Evolutionary conservation across 1,139 yeast species (phyloP), one percentile per base, ranked within the genome.

Genomic region (Spathaspora sp.): DNA sequence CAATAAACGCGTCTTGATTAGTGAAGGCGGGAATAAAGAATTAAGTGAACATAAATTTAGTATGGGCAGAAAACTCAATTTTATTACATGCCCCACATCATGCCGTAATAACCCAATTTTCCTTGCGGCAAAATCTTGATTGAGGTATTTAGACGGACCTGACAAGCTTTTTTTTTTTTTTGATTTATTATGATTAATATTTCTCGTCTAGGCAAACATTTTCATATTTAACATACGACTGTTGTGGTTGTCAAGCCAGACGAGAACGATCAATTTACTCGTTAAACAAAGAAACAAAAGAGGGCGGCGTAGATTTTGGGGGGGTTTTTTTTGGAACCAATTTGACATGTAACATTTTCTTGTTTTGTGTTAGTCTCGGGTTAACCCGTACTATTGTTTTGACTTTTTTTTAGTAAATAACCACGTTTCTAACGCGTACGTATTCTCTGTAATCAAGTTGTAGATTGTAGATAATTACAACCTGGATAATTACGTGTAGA

Each of bases 341-440:
- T 20, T 20, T 20, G 23, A 20, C 23, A 20, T 20, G 23, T 20
- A 20, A 20, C 18, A 10, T 27, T 27, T 27, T 27, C 2, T n/a
- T 15, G 38, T 34, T 34, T 34, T 34, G 38, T 34, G 38, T 34
- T 34, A 4, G 13, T 13, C n/a, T 17, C 16, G 18, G 10, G 6
- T 8, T 10, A n/a, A n/a, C n/a, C n/a, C 37, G 10, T 15, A 33
- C 10, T 10, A 8, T 33, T 16, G n/a, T n/a, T n/a, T n/a, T n/a
- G n/a, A n/a, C n/a, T n/a, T 13, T 33, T 5, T 15, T 15, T 33
- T 13, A 10, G 11, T 27, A 33, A 27, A 27, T 11, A 27, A 15
- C 38, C 38, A 34, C 38, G 38, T 34, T 34, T 34, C 13, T 17
- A 34, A 34, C 36, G 36, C 36, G 38, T 16, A 11, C 17, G 13